A percentile compares a stretch with the other conserved stretches of the same genome.
Conservation (phyloP, 2,329 filamentous ascomycete species). For the Colletotrichum filicis region DNA sequence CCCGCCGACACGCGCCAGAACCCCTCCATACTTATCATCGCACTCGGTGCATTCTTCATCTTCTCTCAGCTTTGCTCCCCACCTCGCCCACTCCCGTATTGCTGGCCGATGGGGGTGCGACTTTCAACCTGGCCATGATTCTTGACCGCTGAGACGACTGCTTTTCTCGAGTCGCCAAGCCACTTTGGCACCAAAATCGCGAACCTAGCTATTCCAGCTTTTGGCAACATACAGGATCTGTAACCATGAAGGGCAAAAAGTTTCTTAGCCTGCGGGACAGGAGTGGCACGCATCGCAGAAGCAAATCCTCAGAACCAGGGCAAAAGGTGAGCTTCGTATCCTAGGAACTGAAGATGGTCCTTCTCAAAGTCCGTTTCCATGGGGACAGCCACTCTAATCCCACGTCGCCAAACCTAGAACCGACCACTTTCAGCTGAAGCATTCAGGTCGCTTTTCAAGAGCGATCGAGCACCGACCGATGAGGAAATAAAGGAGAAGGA, state of each 20-base stretch:
- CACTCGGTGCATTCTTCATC: conserved; percentile 27
- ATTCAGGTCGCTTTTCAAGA: conserved; percentile 73
- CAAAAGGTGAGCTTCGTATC: conserved; percentile 57
- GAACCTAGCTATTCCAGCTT: not conserved
- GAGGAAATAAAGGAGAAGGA: conserved; percentile 63
- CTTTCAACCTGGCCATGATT: conserved; percentile 25
- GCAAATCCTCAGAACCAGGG: conserved; percentile 65
- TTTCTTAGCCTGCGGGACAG: conserved; percentile 79
- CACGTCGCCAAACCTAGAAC: conserved; percentile 47
- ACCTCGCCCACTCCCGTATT: conserved; percentile 28
- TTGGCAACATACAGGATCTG: conserved; percentile 7
- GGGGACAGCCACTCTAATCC: conserved; percentile 14
- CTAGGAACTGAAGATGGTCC: conserved; percentile 9
- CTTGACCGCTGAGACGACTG: conserved; percentile 27
- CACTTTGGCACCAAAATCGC: not conserved
- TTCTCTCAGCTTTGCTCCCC: conserved; percentile 19
- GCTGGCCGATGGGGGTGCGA: conserved; percentile 33
- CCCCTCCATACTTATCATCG: conserved; percentile 25
- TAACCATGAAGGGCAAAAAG: conserved; percentile 69
- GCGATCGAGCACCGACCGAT: conserved; percentile 68
- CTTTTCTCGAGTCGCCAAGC: conserved; percentile 19
- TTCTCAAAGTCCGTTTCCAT: conserved; percentile 12
- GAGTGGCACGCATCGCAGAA: conserved; percentile 62
- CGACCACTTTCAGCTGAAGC: conserved; percentile 65
- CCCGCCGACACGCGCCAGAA: conserved; percentile 33